These are phyloP conservation scores for Trichoderma citrinoviride DNA, from an alignment of 2,329 filamentous ascomycete species.

Conservation along the genomic window DNA sequence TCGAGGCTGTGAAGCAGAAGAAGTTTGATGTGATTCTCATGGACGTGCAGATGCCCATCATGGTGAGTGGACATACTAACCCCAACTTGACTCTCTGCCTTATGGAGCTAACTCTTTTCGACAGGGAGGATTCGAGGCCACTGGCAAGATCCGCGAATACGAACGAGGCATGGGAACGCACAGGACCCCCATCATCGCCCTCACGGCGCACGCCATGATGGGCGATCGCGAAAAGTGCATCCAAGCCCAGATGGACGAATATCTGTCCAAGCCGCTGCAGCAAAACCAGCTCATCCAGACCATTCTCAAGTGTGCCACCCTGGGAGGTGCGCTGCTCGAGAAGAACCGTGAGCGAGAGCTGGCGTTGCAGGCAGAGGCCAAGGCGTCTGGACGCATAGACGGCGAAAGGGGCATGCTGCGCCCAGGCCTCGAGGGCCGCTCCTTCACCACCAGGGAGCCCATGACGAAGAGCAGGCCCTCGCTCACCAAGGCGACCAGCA, in stretches of 20 bases:
- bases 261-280: constrained; percentile 92
- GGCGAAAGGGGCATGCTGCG: constrained; percentile 39
- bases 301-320: constrained; percentile 92
- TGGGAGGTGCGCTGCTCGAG: constrained; percentile 79
- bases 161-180: constrained; percentile 77
- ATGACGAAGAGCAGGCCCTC: constrained; percentile 36
- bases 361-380: constrained; percentile 50
- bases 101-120: not conserved
- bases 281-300: constrained; percentile 98
- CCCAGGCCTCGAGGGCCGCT: constrained; percentile 53
- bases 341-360: constrained; percentile 65
- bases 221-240: constrained; percentile 98
- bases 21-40: constrained; percentile 96
- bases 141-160: constrained; percentile 92
- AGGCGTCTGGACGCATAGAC: constrained; percentile 40
- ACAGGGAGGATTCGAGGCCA: constrained; percentile 93
- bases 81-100: not conserved
- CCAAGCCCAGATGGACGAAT: constrained; percentile 98
- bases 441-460: constrained; percentile 67
- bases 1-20: constrained; percentile 87
- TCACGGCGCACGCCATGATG: constrained; percentile 98
- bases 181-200: constrained; percentile 90
- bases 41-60: constrained; percentile 99
- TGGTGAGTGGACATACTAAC: constrained; percentile 56
- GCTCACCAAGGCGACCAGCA: constrained; percentile 18